Evolutionary conservation across 495 filamentous ascomycete genomes (phyloP), one percentile per base, ranked within the genome.

Genomic region (Rhypophila decipiens): DNA sequence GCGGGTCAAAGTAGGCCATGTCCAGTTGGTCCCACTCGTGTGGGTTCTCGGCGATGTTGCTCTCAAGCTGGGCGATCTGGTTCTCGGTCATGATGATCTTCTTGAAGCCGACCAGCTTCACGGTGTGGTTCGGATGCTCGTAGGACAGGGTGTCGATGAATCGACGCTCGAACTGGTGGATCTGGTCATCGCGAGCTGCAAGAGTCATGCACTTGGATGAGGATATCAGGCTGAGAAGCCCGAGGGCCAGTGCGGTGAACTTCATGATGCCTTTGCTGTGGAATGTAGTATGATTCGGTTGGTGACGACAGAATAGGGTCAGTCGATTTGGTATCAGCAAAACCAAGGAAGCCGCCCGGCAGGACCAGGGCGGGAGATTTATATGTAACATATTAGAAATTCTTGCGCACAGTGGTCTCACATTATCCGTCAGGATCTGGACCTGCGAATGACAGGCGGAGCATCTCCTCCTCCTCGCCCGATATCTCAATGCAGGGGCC

Each of bases 1-100:
- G 24, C 13, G 47, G 41, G 47, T 54, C 47, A 47, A 51, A 54
- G 51, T 45, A 46, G 49, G 39, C 39, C 23, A 22, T 46, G 8
- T 38, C 34, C 47, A 50, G 13, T 11, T 21, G 12, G 34, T 39
- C 35, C 47, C 39, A 49, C 39, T 42, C 47, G 39, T 41, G 10
- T n/a, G 39, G 39, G 15, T 31, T 24, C 27, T 38, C n/a, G 31
- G 27, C 31, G 29, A 35, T 36, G 47, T 24, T 27, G 27, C 37
- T 12, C 29, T 49, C 47, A 24, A 49, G 13, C 37, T 35, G 18
- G 24, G 47, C 1, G 4, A 43, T 8, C 15, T 49, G 39, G 47
- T 19, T 5, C 21, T 27, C 24, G n/a, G 27, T 22, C 39, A 49
- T 42, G 17, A 15, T 20, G 27, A 49, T 49, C 29, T 42, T 42